Base-by-base conservation (phyloP, 352 stramenopile genomes). In the Phytophthora sansomeana region DNA sequence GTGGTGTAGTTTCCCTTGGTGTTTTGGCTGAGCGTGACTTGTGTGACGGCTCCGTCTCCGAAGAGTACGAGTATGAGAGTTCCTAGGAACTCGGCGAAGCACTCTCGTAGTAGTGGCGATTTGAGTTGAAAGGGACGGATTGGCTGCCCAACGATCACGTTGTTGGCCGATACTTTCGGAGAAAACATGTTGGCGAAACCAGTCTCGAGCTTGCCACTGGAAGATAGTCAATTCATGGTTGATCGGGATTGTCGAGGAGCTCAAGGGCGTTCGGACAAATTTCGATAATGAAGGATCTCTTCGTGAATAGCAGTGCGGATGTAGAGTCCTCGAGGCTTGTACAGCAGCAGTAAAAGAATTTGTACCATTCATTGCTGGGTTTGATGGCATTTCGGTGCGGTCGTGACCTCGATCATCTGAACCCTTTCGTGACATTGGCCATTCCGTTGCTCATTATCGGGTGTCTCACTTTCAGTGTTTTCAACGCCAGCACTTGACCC, bases 31-130 rank as follows among this genome's bases (percentile, higher is more conserved):
- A 92, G 70, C 35, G 71, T 67, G 0, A 87, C 75, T 65, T 92
- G 79, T 7, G 78, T 74, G 30, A 89, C 78, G 19, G 82, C 81
- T 35, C 80, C 83, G 47, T 85, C 70, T n/a, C 83, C 83, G 62
- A 92, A 90, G 10, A 73, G 47, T 58, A 92, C 70, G 26, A 91
- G 64, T 17, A 90, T 61, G 30, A 87, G 66, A 5, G 77, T 87
- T 53, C 77, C 79, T 28, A 91, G 69, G 69, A 87, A 87, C 58
- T 90, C 83, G 36, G 78, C 80, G 14, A 90, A 26, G 35, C 83
- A 90, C 62, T 91, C 33, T 17, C 76, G 73, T 1, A 80, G 17
- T 28, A 83, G 65, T 32, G 71, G 71, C 9, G 61, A 78, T 55
- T 79, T 82, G 62, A 78, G 43, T 32, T 73, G 61, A 43, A 69